phyloP scores from a whole-genome alignment of 441 rosid genomes.

The Euphorbia celastroides region DNA sequence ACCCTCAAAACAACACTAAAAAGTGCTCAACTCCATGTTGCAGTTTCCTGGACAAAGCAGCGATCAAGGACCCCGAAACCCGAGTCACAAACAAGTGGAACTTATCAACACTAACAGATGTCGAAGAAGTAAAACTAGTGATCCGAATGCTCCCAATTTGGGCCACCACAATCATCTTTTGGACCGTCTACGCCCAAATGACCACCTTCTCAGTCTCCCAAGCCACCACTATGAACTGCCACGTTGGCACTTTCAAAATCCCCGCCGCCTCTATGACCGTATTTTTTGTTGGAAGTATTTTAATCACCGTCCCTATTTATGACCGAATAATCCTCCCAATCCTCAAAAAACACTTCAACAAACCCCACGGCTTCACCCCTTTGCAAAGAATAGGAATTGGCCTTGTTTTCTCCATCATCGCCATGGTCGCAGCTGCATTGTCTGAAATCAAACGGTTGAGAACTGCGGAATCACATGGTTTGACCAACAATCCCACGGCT shows the following conservation, averaged over 20 bases:
- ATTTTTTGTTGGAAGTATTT: constrained; percentile 77
- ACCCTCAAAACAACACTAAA: too few species aligned
- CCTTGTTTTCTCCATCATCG: constrained; percentile 39
- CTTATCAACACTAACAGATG: constrained; percentile 72
- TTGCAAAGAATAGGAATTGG: constrained; percentile 72
- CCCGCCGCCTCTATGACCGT: constrained; percentile 69
- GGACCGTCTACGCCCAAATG: constrained; percentile 90
- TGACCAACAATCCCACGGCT: constrained; percentile 31
- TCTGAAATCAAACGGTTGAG: constrained; percentile 52
- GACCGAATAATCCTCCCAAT: constrained; percentile 53
- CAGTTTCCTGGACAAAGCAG: constrained; percentile 84
- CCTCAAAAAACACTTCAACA: constrained; percentile 40
- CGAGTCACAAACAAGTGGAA: constrained; percentile 51
- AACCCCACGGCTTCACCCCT: constrained; percentile 71
- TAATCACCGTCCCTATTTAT: constrained; percentile 68
- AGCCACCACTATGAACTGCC: constrained; percentile 82
- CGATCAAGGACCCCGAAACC: constrained; percentile 42
- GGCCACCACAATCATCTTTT: constrained; percentile 83
- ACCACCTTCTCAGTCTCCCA: constrained; percentile 87
- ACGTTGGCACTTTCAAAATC: constrained; percentile 59
- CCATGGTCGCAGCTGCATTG: constrained; percentile 68
- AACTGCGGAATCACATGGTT: constrained; percentile 32
- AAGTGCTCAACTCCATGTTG: neutral
- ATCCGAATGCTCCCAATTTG: constrained; percentile 82
- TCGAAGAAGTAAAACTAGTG: constrained; percentile 84